Percentiles rank a stretch among this genome's conserved stretches.
These are phyloP conservation scores for Sporobolomyces roseus DNA, from an alignment of 768 basidiomycete genomes.

Conservation along the genomic window DNA sequence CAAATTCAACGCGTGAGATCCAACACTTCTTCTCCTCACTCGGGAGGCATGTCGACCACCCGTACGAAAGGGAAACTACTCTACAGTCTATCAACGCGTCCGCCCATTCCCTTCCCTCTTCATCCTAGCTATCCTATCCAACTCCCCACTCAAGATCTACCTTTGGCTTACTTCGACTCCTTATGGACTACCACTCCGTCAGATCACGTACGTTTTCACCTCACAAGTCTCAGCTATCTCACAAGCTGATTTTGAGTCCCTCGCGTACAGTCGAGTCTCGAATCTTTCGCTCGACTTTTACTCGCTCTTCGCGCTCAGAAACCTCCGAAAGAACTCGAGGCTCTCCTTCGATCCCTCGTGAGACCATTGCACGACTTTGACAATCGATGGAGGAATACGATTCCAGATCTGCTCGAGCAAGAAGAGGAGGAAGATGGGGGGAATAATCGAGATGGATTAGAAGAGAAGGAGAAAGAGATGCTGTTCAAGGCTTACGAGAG, in stretches of 20 bases:
- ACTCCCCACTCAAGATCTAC: conserved; percentile 25
- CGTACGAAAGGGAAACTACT: conserved; percentile 11
- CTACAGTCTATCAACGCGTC: conserved; percentile 13
- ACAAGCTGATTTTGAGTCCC: neutral
- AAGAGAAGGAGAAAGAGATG: neutral
- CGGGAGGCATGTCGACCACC: neutral
- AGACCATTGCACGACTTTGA: conserved; percentile 35
- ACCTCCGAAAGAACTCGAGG: neutral
- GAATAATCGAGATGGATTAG: neutral
- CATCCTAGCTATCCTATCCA: conserved; percentile 29
- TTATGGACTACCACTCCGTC: conserved; percentile 18
- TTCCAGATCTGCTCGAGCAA: conserved; percentile 1
- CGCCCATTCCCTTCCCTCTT: conserved; percentile 27
- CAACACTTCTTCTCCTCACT: neutral
- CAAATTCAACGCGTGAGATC: no score
- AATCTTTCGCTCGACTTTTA: conserved; percentile 30
- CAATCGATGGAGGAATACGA: conserved; percentile 11
- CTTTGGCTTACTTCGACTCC: conserved; percentile 17
- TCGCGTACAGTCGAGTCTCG: conserved; percentile 11
- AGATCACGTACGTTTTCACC: neutral
- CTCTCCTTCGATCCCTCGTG: conserved; percentile 11
- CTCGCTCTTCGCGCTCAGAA: conserved; percentile 13
- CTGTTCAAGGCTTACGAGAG: neutral
- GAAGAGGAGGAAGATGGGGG: neutral
- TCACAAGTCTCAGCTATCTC: neutral